Evolutionary conservation across 1,284 basidiomycete species (phyloP), one percentile per base, ranked within the genome.

Genomic region (Takashimella koratensis): DNA sequence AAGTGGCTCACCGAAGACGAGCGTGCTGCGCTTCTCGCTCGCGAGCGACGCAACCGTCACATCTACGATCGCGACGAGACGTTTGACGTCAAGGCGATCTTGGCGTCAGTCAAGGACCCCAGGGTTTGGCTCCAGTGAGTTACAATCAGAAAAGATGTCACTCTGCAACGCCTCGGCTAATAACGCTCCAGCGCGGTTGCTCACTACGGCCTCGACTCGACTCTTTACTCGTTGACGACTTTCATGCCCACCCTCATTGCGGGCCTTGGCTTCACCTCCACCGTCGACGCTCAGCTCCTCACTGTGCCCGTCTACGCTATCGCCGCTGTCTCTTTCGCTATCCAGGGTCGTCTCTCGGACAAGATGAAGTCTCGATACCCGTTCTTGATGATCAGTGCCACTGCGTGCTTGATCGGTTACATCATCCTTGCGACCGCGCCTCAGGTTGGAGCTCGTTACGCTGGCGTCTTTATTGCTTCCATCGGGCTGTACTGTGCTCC

Each of bases 281-380:
- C 56, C 2, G 54, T 64, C 41, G 43, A 56, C 20, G 52, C 60
- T 8, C 62, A 67, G 41, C 61, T 66, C 5, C 48, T 65, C 5
- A 64, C 64, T n/a, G 63, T 62, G 1, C 64, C 64, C 1, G 59
- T 67, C n/a, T 66, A 64, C 49, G 48, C 53, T 40, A 40, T 55
- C 22, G 62, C 56, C n/a, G 63, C 59, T 16, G 20, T 47, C 22
- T 25, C 50, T 12, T 62, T 49, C 49, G 19, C 56, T 26, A 42
- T 54, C 45, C 39, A 43, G 10, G 60, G 47, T 5, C 43, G 23
- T 8, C 12, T 57, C 20, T 58, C 58, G 5, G 63, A 64, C 27
- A 53, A 45, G 30, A 43, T 41, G 43, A 36, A 50, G 27, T 23
- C 48, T 5, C 51, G 62, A 12, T 49, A 48, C 6, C n/a, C n/a